A percentile compares a stretch with the other conserved stretches of the same genome.
phyloP scores from a whole-genome alignment of 1,284 basidiomycete genomes.

The Wallemia ichthyophaga region DNA sequence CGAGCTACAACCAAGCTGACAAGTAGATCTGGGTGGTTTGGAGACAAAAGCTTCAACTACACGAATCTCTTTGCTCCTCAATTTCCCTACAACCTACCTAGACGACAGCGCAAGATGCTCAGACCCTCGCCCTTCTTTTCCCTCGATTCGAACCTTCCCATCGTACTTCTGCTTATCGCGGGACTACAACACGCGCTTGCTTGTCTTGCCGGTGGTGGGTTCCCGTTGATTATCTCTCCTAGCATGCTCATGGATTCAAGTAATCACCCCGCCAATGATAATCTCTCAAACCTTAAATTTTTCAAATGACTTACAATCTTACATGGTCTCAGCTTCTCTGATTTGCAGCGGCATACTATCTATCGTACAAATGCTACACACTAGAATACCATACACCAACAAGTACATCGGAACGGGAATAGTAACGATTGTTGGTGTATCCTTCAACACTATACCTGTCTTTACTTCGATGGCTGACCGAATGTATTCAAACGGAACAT shows the following conservation, averaged over 20 bases:
- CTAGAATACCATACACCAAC: conserved; percentile 9
- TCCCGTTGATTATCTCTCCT: conserved; percentile 15
- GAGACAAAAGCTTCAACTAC: conserved; percentile 42
- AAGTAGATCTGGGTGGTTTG: conserved; percentile 31
- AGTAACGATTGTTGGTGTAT: conserved; percentile 55
- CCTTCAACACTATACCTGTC: conserved; percentile 47
- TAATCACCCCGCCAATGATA: conserved; percentile 32
- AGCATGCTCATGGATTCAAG: conserved; percentile 9
- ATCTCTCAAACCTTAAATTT: conserved; percentile 29
- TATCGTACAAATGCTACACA: conserved; percentile 16
- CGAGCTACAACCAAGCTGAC: conserved; percentile 8
- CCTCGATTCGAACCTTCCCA: conserved; percentile 33
- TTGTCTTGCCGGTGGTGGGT: neutral
- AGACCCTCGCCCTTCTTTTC: conserved; percentile 34
- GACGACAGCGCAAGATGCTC: neutral
- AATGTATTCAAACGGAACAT: conserved; percentile 49
- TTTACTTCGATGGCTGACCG: conserved; percentile 35
- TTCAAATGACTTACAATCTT: conserved; percentile 23
- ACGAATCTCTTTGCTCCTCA: conserved; percentile 9
- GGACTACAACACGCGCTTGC: conserved; percentile 15
- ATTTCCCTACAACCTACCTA: neutral
- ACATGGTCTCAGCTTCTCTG: conserved; percentile 50
- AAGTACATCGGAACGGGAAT: conserved; percentile 35
- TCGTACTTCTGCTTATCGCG: conserved; percentile 32
- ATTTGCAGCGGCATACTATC: conserved; percentile 34